These are phyloP conservation scores for Phytomonas sp. DNA, from an alignment of 208 protist species.

Conservation along the genomic window DNA sequence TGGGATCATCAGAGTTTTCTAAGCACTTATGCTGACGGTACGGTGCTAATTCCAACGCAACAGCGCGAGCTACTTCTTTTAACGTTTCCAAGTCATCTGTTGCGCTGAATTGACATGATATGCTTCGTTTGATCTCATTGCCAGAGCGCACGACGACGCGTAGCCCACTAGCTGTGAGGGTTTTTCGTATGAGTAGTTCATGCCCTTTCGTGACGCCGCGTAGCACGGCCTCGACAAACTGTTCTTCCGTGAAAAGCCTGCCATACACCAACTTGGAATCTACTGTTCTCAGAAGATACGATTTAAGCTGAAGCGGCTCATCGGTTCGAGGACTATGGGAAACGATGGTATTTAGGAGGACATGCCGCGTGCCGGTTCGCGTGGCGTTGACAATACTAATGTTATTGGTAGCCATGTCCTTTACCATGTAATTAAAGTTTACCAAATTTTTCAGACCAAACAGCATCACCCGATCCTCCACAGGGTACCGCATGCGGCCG, in stretches of 20 bases:
- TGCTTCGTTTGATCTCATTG: neutral
- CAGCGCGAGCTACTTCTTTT: constrained; percentile 1
- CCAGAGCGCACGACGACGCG: constrained; percentile 16
- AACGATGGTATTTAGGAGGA: constrained; percentile 6
- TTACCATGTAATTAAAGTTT: neutral
- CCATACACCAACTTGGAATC: constrained; percentile 28
- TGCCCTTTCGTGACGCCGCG: constrained; percentile 13
- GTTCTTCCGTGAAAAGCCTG: constrained; percentile 41
- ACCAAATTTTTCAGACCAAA: constrained; percentile 20
- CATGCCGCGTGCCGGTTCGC: constrained; percentile 13
- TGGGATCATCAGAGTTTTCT: constrained; percentile 3
- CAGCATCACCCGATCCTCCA: constrained; percentile 29
- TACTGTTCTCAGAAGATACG: neutral
- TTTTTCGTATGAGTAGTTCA: constrained; percentile 17
- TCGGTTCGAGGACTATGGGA: neutral
- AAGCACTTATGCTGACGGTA: constrained; percentile 13
- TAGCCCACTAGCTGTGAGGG: constrained; percentile 19
- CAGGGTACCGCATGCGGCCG: constrained; percentile 41
- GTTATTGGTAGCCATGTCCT: constrained; percentile 24
- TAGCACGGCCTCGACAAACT: constrained; percentile 29
- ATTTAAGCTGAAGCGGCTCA: neutral
- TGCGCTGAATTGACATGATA: neutral
- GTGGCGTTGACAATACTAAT: constrained; percentile 27
- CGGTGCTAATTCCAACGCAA: constrained; percentile 6
- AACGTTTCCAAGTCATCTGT: constrained; percentile 18